Percentiles rank a stretch among this genome's conserved stretches.
phyloP scores from a whole-genome alignment of 805 yeast genomes.

The Scheffersomyces spartinae region DNA sequence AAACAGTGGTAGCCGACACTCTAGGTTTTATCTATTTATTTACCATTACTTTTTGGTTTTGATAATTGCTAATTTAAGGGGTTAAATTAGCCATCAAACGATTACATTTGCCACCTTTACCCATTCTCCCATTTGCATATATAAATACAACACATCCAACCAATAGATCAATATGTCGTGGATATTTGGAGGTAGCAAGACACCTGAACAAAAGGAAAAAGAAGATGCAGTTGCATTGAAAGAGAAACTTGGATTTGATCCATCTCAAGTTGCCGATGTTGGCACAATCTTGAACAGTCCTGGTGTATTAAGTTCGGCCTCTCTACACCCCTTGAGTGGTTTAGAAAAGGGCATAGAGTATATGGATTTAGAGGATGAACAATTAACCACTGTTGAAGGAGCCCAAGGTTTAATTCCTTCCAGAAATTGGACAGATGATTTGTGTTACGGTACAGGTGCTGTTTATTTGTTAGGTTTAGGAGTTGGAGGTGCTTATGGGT shows the following conservation, averaged over 20 bases:
- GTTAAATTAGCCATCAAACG: conserved; percentile 4
- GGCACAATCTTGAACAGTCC: conserved; percentile 50
- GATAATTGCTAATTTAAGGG: no score
- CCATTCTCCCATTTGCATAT: conserved; percentile 1
- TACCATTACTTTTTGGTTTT: background rate
- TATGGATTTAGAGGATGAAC: conserved; percentile 80
- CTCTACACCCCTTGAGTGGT: conserved; percentile 87
- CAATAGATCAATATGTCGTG: conserved; percentile 27
- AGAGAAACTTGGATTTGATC: conserved; percentile 49
- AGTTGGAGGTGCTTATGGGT: conserved; percentile 80
- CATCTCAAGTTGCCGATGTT: conserved; percentile 51
- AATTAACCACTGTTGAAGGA: conserved; percentile 66
- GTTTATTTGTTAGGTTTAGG: conserved; percentile 82
- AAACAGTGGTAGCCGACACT: no score
- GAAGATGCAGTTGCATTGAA: conserved; percentile 11
- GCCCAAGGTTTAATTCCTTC: conserved; percentile 86
- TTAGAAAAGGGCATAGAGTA: conserved; percentile 83
- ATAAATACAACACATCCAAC: background rate
- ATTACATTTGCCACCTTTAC: conserved; percentile 1
- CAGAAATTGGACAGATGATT: conserved; percentile 96
- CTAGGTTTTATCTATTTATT: no score
- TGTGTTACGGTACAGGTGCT: conserved; percentile 96
- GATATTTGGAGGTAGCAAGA: conserved; percentile 32
- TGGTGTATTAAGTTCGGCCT: conserved; percentile 53
- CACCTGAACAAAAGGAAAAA: conserved; percentile 10